Percentiles rank a stretch among this genome's conserved stretches.
These are phyloP conservation scores for Leishmania lainsoni DNA, from an alignment of 208 protist genomes.

Conservation along the genomic window DNA sequence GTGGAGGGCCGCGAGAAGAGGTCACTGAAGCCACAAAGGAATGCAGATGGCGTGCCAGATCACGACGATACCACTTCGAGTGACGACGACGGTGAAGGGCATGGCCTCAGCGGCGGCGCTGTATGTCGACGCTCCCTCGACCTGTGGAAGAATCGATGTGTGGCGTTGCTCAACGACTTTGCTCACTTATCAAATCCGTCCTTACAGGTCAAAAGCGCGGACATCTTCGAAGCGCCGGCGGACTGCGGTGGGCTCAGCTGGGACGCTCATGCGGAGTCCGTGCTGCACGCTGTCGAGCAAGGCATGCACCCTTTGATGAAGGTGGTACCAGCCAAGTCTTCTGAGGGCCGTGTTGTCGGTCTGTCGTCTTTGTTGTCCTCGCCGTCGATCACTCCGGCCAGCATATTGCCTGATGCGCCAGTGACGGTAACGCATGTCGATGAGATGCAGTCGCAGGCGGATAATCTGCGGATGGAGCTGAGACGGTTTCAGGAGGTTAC, in stretches of 20 bases:
- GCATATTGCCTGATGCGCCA: too few relatives aligned
- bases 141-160: slow-evolving; percentile 59
- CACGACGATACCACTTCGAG: slow-evolving; percentile 63
- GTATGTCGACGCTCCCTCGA: slow-evolving; percentile 15
- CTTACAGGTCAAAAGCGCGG: slow-evolving; percentile 35
- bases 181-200: slow-evolving; percentile 42
- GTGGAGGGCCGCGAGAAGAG: slow-evolving; percentile 26
- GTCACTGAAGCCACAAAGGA: not conserved
- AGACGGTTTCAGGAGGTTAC: slow-evolving; percentile 34
- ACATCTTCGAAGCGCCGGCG: slow-evolving; percentile 16
- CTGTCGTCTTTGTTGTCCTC: slow-evolving; percentile 7
- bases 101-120: not conserved
- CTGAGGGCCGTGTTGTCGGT: not conserved
- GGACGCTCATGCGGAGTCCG: slow-evolving; percentile 34
- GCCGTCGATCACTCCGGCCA: not conserved
- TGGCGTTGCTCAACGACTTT: slow-evolving; percentile 58
- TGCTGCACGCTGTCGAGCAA: slow-evolving; percentile 38
- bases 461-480: slow-evolving; percentile 35
- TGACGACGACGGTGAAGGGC: slow-evolving; percentile 39
- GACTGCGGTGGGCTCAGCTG: slow-evolving; percentile 22
- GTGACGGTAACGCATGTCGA: not conserved
- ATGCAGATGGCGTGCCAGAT: slow-evolving; percentile 32
- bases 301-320: slow-evolving; percentile 32
- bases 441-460: slow-evolving; percentile 19
- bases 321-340: slow-evolving; percentile 8